Evolutionary conservation across 495 filamentous ascomycete genomes (phyloP).

Genomic region (Aspergillus conjunctus): DNA sequence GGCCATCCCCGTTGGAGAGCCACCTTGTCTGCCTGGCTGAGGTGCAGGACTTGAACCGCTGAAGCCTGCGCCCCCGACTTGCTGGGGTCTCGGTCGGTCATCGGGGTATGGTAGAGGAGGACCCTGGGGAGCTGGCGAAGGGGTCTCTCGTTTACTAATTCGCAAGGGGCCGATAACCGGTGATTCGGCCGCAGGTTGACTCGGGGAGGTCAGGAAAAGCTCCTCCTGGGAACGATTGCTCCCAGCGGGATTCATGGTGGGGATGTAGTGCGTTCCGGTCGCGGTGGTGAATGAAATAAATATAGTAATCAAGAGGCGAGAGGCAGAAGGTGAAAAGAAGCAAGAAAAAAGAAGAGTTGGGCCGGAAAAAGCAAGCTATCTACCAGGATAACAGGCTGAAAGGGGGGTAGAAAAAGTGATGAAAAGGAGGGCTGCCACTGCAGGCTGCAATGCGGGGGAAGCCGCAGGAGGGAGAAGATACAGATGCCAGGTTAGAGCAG

Average conservation of each 20-base stretch:
- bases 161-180: conserved; percentile 82
- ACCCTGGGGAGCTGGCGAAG: conserved; percentile 43
- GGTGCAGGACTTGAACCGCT: conserved; percentile 42
- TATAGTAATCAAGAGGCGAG: not conserved
- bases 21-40: conserved; percentile 29
- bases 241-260: conserved; percentile 43
- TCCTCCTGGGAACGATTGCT: conserved; percentile 67
- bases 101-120: conserved; percentile 73
- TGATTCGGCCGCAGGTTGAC: conserved; percentile 57
- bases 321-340: not conserved
- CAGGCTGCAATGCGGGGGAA: not conserved
- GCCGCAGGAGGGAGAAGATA: not conserved
- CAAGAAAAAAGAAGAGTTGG: not conserved
- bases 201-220: conserved; percentile 65
- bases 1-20: conserved; percentile 28
- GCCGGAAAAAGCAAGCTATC: not conserved
- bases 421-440: conserved; percentile 2
- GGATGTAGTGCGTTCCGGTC: not conserved
- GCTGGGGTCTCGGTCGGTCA: conserved; percentile 57
- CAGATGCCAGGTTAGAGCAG: not conserved
- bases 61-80: conserved; percentile 40
- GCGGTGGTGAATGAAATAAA: not conserved
- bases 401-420: conserved; percentile 5
- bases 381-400: not conserved
- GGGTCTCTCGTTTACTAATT: conserved; percentile 70